Evolutionary conservation across 495 filamentous ascomycete genomes (phyloP).

Genomic region (Baudoinia panamericana): DNA sequence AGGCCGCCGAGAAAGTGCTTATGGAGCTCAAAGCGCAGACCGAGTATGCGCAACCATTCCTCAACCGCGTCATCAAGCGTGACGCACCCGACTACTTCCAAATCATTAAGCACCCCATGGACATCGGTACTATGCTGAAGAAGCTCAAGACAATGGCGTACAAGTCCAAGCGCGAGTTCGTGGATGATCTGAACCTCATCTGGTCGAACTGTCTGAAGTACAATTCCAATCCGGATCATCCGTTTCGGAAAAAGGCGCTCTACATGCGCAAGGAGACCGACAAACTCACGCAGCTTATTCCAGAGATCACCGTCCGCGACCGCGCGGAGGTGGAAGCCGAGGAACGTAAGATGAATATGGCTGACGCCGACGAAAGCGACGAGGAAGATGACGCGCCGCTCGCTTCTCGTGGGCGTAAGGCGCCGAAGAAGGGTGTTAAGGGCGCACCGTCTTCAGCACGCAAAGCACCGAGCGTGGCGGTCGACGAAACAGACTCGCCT

Average conservation of each 20-base stretch:
- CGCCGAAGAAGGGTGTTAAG: conserved; percentile 68
- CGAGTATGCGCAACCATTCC: conserved; percentile 85
- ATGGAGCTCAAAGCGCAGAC: conserved; percentile 93
- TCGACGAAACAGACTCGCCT: conserved; percentile 47
- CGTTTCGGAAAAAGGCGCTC: conserved; percentile 81
- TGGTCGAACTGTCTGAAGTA: conserved; percentile 95
- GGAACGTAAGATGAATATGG: conserved; percentile 63
- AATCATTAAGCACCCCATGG: conserved; percentile 96
- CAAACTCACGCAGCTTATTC: conserved; percentile 87
- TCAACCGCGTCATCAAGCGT: conserved; percentile 86
- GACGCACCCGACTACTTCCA: conserved; percentile 93
- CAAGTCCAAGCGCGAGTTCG: conserved; percentile 90
- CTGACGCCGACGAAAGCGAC: conserved; percentile 79
- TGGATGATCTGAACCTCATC: conserved; percentile 82
- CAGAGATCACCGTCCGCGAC: conserved; percentile 76
- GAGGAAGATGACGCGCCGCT: conserved; percentile 83
- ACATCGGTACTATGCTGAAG: conserved; percentile 95
- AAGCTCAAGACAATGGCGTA: conserved; percentile 80
- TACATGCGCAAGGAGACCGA: conserved; percentile 95
- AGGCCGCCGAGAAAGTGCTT: conserved; percentile 88
- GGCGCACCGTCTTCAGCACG: conserved; percentile 29
- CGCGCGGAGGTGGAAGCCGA: conserved; percentile 94
- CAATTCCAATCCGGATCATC: conserved; percentile 79
- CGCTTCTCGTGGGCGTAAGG: conserved; percentile 86
- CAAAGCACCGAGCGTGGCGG: conserved; percentile 45